Conservation (phyloP, 1,139 yeast species). For the Wickerhamomyces sp. region DNA sequence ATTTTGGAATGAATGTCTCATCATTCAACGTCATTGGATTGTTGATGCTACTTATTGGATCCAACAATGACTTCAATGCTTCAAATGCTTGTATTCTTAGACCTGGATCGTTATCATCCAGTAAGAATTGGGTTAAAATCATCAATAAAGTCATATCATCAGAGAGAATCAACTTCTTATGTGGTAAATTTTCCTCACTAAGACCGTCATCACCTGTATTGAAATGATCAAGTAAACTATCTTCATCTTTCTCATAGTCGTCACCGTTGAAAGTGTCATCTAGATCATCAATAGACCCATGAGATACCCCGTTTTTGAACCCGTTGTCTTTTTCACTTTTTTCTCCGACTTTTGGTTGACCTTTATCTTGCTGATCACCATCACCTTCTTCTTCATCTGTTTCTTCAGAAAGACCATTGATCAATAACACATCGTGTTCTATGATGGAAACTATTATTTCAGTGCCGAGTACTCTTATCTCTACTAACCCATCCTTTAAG, state of each 20-base stretch:
- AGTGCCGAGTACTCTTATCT: slow-evolving; percentile 66
- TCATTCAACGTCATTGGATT: slow-evolving; percentile 22
- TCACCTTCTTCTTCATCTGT: slow-evolving; percentile 3
- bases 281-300: neutral
- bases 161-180: slow-evolving; percentile 28
- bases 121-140: slow-evolving; percentile 56
- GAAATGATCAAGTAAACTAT: slow-evolving; percentile 13
- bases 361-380: neutral
- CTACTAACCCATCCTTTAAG: slow-evolving; percentile 47
- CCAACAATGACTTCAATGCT: slow-evolving; percentile 70
- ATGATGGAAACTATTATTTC: slow-evolving; percentile 78
- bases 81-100: slow-evolving; percentile 79
- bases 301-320: neutral
- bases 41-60: slow-evolving; percentile 35
- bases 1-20: slow-evolving; percentile 28
- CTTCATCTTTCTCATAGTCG: slow-evolving; percentile 6
- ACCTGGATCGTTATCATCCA: slow-evolving; percentile 65
- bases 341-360: neutral
- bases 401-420: slow-evolving; percentile 31
- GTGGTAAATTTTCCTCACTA: neutral
- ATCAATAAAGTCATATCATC: slow-evolving; percentile 59
- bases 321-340: neutral
- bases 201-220: slow-evolving; percentile 9
- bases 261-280: neutral
- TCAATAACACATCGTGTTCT: slow-evolving; percentile 75